Percentiles rank a stretch among this genome's conserved stretches.
Conservation (phyloP, 2,329 filamentous ascomycete genomes). For the Grosmannia clavigera region DNA sequence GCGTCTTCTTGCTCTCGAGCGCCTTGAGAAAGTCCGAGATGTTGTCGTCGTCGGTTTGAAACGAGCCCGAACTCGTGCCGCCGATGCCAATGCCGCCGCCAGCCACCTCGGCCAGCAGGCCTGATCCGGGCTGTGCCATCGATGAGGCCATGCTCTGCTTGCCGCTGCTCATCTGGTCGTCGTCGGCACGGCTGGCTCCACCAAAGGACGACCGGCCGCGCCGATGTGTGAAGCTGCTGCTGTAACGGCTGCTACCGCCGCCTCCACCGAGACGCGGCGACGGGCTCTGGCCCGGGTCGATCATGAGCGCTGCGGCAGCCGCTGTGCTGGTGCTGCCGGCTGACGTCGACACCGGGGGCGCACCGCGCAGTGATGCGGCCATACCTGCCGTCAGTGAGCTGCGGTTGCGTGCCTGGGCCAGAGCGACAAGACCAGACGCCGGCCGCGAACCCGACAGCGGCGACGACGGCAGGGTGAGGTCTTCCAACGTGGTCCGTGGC, state of each 20-base stretch:
- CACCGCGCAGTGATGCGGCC: conserved; percentile 58
- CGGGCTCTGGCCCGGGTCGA: conserved; percentile 51
- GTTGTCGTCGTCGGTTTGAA: conserved; percentile 73
- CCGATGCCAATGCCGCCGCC: conserved; percentile 35
- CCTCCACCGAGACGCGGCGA: conserved; percentile 54
- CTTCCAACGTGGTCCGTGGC: conserved; percentile 41
- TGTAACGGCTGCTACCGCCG: conserved; percentile 61
- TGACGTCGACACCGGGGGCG: conserved; percentile 38
- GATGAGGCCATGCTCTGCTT: conserved; percentile 64
- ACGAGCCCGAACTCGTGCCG: conserved; percentile 50
- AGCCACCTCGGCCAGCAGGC: conserved; percentile 54
- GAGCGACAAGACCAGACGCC: conserved; percentile 33
- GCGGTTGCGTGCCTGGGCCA: conserved; percentile 52
- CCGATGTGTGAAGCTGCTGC: conserved; percentile 86
- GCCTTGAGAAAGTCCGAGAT: conserved; percentile 88
- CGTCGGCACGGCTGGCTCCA: conserved; percentile 55
- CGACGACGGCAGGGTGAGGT: conserved; percentile 40
- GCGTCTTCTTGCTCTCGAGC: conserved; percentile 77
- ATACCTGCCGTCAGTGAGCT: conserved; percentile 65
- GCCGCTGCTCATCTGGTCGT: conserved; percentile 71
- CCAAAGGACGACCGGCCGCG: conserved; percentile 66
- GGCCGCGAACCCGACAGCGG: conserved; percentile 34
- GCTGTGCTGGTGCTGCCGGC: conserved; percentile 7
- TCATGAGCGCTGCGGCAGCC: neutral
- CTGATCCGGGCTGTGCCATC: conserved; percentile 61